Conservation (phyloP, 305 asterid species). For the Fraxinus nigra region DNA sequence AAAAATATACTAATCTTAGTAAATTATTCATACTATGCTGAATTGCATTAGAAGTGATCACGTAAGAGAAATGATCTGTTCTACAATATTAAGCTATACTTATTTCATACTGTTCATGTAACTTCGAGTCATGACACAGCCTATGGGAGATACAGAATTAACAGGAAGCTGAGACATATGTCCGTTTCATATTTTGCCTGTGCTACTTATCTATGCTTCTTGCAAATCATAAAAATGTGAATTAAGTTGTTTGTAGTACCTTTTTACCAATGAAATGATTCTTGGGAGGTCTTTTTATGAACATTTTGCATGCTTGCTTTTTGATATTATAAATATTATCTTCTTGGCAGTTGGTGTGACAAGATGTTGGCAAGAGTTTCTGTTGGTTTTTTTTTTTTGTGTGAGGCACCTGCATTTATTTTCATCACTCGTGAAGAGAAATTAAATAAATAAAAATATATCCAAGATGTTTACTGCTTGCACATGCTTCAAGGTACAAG, state of each 20-base stretch:
- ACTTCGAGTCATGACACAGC: neutral
- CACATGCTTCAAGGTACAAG: neutral
- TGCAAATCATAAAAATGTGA: neutral
- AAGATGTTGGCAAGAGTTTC: neutral
- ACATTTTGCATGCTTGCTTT: neutral
- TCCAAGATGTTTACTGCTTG: constrained; percentile 6
- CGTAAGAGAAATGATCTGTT: neutral
- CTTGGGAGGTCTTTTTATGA: neutral
- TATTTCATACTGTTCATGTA: neutral
- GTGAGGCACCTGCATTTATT: neutral
- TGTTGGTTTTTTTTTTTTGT: neutral
- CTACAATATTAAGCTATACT: neutral
- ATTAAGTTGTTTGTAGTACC: neutral
- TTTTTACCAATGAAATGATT: neutral
- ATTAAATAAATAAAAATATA: neutral
- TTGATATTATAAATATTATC: neutral
- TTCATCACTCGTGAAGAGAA: neutral
- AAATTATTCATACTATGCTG: neutral
- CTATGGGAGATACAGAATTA: neutral
- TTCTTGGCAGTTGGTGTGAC: neutral
- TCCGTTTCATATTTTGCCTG: neutral
- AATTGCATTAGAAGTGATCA: neutral
- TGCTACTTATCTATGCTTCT: neutral
- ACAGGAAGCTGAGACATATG: neutral
- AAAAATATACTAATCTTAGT: neutral